A percentile compares a stretch with the other conserved stretches of the same genome.
Evolutionary conservation across 2,329 filamentous ascomycete genomes (phyloP).

Genomic region (Ophiosphaerella korrae): DNA sequence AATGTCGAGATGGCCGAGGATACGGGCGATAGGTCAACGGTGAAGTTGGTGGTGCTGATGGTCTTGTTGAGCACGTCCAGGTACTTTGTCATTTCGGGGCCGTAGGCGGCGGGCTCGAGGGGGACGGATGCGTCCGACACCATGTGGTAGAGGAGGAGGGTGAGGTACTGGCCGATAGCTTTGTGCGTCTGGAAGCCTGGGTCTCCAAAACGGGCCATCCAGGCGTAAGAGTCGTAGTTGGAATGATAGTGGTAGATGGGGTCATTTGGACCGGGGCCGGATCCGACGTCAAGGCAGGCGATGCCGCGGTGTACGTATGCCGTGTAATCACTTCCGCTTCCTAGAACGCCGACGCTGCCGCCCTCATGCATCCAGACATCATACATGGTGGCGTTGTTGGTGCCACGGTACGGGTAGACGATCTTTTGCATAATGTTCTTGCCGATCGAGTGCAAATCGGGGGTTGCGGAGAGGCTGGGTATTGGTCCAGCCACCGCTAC

Average conservation of each 20-base stretch:
- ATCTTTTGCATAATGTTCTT: conserved; percentile 49
- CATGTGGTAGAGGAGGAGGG: conserved; percentile 51
- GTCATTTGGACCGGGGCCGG: conserved; percentile 44
- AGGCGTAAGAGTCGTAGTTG: conserved; percentile 56
- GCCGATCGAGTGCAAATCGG: conserved; percentile 48
- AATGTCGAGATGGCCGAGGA: conserved; percentile 46
- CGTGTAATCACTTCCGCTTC: conserved; percentile 55
- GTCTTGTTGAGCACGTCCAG: conserved; percentile 40
- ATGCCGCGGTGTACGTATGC: conserved; percentile 55
- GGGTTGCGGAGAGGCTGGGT: conserved; percentile 47
- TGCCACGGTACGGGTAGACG: conserved; percentile 46
- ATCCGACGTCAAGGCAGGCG: conserved; percentile 50
- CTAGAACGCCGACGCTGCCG: conserved; percentile 51
- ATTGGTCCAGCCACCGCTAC: conserved; percentile 54
- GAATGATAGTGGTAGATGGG: conserved; percentile 57
- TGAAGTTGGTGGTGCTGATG: conserved; percentile 33
- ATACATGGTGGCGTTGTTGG: conserved; percentile 50
- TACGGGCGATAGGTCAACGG: conserved; percentile 40
- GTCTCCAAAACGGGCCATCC: conserved; percentile 59
- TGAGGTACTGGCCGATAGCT: conserved; percentile 55
- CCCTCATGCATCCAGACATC: conserved; percentile 50
- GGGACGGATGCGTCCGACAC: conserved; percentile 47
- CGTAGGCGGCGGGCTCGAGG: conserved; percentile 48
- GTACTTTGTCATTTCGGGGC: conserved; percentile 45
- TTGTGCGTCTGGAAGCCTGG: conserved; percentile 57